A percentile compares a stretch with the other conserved stretches of the same genome.
phyloP scores from a whole-genome alignment of 2,329 filamentous ascomycete species.

The Venturia pyrina region DNA sequence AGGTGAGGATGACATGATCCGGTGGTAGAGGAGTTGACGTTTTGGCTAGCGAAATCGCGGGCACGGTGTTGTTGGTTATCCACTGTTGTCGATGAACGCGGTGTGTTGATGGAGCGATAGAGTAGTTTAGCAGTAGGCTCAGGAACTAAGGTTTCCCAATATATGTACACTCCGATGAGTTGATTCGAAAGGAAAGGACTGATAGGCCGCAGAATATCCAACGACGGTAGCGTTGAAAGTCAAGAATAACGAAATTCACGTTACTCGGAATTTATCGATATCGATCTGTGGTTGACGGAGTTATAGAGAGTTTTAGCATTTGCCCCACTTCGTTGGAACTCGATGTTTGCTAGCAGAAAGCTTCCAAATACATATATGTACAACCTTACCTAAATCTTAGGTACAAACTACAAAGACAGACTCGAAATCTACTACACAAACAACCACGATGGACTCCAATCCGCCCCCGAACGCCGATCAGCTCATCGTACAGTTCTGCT shows the following conservation, averaged over 20 bases:
- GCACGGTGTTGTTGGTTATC: neutral
- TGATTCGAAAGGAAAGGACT: neutral
- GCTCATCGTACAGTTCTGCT: slow-evolving; percentile 11
- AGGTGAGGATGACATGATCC: neutral
- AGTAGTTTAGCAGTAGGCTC: neutral
- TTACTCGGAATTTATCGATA: neutral
- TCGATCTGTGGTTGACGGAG: neutral
- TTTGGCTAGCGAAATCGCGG: neutral
- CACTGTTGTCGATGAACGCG: neutral
- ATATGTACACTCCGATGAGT: too few species aligned
- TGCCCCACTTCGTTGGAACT: neutral
- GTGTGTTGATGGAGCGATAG: neutral
- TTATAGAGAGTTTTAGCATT: neutral
- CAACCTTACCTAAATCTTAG: neutral
- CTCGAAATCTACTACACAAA: neutral
- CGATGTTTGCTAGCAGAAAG: neutral
- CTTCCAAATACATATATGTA: neutral
- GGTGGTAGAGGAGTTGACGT: neutral
- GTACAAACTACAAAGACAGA: neutral
- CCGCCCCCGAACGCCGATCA: slow-evolving; percentile 2
- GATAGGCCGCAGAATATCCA: neutral
- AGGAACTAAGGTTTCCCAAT: neutral
- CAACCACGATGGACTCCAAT: neutral
- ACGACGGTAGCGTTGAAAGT: neutral
- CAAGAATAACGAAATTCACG: neutral